Conservation (phyloP, 441 rosid genomes). For the Populus hybrid region DNA sequence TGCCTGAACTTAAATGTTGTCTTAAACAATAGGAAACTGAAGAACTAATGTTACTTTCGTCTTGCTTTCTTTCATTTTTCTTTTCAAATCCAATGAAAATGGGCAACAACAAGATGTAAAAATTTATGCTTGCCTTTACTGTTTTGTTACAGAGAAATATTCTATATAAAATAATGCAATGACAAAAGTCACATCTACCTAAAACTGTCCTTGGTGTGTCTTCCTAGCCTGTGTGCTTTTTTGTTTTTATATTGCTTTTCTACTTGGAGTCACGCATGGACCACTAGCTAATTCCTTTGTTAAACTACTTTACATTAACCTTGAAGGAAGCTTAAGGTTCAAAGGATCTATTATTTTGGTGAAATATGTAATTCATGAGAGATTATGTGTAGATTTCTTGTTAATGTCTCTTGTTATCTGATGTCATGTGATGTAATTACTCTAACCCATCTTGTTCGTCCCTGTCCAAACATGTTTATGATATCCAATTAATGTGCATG, state of each 20-base stretch:
- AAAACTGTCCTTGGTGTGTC: constrained; percentile 31
- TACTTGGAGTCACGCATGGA: not conserved
- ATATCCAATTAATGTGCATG: no score
- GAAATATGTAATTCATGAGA: not conserved
- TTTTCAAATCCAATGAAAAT: constrained; percentile 11
- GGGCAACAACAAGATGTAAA: constrained; percentile 10
- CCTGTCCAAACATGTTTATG: not conserved
- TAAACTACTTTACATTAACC: not conserved
- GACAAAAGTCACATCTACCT: constrained; percentile 21
- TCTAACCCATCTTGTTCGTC: not conserved
- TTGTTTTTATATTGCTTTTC: not conserved
- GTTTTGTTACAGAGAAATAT: constrained; percentile 16
- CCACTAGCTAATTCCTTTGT: not conserved
- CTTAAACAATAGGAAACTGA: constrained; percentile 3
- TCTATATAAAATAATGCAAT: constrained; percentile 5
- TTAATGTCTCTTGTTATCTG: not conserved
- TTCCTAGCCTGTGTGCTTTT: not conserved
- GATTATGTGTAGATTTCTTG: not conserved
- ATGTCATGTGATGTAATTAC: not conserved
- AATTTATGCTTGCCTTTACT: constrained; percentile 17
- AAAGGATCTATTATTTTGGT: not conserved
- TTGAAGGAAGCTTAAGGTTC: not conserved
- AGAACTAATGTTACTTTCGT: constrained; percentile 15
- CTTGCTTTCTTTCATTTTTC: constrained; percentile 16
- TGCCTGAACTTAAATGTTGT: constrained; percentile 10